phyloP scores from a whole-genome alignment of 169 alveolate genomes.

The Plasmodium sp. region DNA sequence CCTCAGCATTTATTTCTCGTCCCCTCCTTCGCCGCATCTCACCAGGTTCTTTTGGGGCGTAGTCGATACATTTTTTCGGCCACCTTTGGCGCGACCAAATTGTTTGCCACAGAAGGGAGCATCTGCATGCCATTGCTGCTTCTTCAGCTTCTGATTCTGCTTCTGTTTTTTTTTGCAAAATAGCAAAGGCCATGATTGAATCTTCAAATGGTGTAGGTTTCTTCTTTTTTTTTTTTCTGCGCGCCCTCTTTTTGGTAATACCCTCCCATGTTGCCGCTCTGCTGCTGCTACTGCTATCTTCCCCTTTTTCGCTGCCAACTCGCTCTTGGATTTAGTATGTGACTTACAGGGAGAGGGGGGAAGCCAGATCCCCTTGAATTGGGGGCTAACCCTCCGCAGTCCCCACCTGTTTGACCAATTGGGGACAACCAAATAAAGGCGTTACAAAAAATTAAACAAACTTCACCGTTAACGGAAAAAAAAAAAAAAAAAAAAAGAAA shows the following conservation, averaged over 20 bases:
- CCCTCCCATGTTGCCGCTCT: neutral
- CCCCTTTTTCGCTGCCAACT: neutral
- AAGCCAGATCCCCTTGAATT: neutral
- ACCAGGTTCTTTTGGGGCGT: neutral
- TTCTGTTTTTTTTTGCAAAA: neutral
- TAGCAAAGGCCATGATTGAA: neutral
- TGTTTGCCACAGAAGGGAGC: neutral
- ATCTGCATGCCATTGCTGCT: neutral
- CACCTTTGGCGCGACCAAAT: neutral
- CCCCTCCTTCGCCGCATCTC: neutral
- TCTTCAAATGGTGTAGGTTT: neutral
- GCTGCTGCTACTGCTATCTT: neutral
- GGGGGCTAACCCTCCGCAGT: neutral
- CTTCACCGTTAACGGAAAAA: neutral
- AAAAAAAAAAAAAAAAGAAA: neutral
- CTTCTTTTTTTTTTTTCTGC: neutral
- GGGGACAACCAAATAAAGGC: neutral
- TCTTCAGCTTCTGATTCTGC: neutral
- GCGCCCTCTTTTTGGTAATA: neutral
- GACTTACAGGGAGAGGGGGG: neutral
- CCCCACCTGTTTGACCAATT: neutral
- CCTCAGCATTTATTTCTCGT: neutral
- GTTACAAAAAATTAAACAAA: neutral
- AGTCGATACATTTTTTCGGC: neutral
- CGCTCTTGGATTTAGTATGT: neutral